Evolutionary conservation across 805 yeast species (phyloP).

Genomic region (Metschnikowia drakensbergensis): DNA sequence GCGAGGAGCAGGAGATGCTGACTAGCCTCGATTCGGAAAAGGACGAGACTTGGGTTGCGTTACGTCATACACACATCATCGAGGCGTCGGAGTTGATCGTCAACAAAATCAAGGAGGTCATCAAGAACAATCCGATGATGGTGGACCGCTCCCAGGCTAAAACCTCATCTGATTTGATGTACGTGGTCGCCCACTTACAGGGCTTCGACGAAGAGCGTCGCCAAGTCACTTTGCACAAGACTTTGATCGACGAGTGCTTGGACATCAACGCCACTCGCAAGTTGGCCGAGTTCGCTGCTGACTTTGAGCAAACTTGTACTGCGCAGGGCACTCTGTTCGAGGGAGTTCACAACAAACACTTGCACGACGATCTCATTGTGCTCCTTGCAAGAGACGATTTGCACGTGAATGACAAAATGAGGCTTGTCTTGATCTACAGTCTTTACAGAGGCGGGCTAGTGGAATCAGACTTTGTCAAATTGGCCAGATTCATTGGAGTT

Average conservation of each 20-base stretch:
- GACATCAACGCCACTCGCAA: constrained; percentile 53
- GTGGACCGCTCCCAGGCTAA: constrained; percentile 64
- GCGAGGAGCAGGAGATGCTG: constrained; percentile 27
- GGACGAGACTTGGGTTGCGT: constrained; percentile 68
- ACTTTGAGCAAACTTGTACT: constrained; percentile 78
- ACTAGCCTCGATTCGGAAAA: constrained; percentile 52
- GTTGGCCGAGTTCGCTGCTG: constrained; percentile 66
- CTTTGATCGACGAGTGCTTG: constrained; percentile 62
- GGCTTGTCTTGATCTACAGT: constrained; percentile 72
- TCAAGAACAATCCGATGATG: constrained; percentile 69
- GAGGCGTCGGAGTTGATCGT: constrained; percentile 64
- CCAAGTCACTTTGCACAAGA: constrained; percentile 55
- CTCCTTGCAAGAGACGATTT: constrained; percentile 48
- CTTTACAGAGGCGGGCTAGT: constrained; percentile 79
- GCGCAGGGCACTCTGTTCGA: constrained; percentile 69
- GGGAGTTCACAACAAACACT: constrained; percentile 55
- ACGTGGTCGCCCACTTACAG: constrained; percentile 66
- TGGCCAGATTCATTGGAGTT: constrained; percentile 53
- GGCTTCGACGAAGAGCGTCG: constrained; percentile 67
- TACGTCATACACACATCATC: constrained; percentile 72
- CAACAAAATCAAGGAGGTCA: constrained; percentile 57
- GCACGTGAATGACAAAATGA: constrained; percentile 62
- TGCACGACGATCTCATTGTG: constrained; percentile 59
- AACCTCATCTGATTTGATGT: constrained; percentile 66
- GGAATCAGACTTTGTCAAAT: constrained; percentile 65